Percentiles rank a stretch among this genome's conserved stretches.
Conservation (phyloP, 768 basidiomycete genomes). For the Kwoniella botswanensis region DNA sequence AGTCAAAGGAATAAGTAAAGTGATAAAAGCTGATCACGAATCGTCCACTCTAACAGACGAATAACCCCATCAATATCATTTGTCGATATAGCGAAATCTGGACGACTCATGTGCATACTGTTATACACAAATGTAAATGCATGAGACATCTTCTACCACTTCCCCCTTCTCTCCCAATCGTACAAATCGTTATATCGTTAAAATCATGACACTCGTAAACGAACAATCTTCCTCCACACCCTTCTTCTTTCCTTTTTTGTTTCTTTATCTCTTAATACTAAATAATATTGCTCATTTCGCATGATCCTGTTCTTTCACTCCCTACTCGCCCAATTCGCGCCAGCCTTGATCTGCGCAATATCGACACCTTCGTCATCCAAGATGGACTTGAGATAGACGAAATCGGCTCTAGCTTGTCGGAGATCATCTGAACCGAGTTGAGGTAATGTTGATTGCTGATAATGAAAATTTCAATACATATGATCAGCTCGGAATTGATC, state of each 20-base stretch:
- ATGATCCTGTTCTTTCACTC: not conserved
- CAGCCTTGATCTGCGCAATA: slow-evolving; percentile 26
- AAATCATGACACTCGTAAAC: not conserved
- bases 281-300: not conserved
- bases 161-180: not conserved
- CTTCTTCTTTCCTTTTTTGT: too few species aligned
- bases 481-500: not conserved
- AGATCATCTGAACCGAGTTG: slow-evolving; percentile 24
- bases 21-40: too few species aligned
- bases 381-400: slow-evolving; percentile 30
- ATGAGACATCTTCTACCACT: not conserved
- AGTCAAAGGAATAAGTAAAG: too few species aligned
- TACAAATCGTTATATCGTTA: not conserved
- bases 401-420: slow-evolving; percentile 36
- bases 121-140: not conserved
- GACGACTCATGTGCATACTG: too few species aligned
- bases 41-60: not conserved
- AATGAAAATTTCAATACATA: not conserved
- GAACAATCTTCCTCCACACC: not conserved
- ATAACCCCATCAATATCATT: not conserved
- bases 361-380: slow-evolving; percentile 19
- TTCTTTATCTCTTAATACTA: not conserved
- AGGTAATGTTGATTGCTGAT: slow-evolving; percentile 27
- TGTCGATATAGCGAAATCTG: too few species aligned
- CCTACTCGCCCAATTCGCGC: slow-evolving; percentile 18